Conservation (phyloP, 2,329 filamentous ascomycete genomes). For the Clarireedia sp. region DNA sequence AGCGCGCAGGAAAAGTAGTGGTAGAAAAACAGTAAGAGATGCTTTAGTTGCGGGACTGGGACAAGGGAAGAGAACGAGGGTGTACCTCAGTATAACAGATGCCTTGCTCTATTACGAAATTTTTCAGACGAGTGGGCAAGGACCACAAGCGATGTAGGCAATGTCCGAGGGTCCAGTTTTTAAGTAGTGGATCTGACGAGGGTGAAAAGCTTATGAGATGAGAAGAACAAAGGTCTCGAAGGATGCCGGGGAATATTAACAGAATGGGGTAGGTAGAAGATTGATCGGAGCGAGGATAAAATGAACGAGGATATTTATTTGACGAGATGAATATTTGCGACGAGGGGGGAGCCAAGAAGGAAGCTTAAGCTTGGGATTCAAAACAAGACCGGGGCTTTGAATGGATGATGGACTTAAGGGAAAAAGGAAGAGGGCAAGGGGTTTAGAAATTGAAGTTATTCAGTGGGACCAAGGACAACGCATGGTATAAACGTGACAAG, state of each 20-base stretch:
- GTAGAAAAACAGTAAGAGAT: constrained; percentile 15
- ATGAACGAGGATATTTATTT: constrained; percentile 12
- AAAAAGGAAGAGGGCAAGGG: constrained; percentile 8
- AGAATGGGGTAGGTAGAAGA: constrained; percentile 16
- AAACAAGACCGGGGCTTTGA: constrained; percentile 6
- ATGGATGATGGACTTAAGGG: neutral
- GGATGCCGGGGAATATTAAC: constrained; percentile 20
- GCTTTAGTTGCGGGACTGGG: constrained; percentile 14
- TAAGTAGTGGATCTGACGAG: constrained; percentile 26
- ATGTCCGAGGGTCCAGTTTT: constrained; percentile 28
- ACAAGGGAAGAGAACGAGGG: constrained; percentile 27
- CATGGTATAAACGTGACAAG: constrained; percentile 29
- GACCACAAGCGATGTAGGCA: constrained; percentile 23
- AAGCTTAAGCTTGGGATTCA: constrained; percentile 7
- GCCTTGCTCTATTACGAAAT: constrained; percentile 27
- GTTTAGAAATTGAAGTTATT: constrained; percentile 4
- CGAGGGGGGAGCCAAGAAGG: constrained; percentile 8
- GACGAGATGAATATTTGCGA: constrained; percentile 12
- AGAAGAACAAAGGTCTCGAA: constrained; percentile 13
- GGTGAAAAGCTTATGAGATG: constrained; percentile 14
- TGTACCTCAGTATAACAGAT: constrained; percentile 29
- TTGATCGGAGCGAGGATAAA: constrained; percentile 28
- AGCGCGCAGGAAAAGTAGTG: constrained; percentile 14
- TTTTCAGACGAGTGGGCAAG: constrained; percentile 20
- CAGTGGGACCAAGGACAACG: constrained; percentile 20